These are phyloP conservation scores for Cicer chorassanicum DNA, from an alignment of 306 rosid species.

Conservation along the genomic window DNA sequence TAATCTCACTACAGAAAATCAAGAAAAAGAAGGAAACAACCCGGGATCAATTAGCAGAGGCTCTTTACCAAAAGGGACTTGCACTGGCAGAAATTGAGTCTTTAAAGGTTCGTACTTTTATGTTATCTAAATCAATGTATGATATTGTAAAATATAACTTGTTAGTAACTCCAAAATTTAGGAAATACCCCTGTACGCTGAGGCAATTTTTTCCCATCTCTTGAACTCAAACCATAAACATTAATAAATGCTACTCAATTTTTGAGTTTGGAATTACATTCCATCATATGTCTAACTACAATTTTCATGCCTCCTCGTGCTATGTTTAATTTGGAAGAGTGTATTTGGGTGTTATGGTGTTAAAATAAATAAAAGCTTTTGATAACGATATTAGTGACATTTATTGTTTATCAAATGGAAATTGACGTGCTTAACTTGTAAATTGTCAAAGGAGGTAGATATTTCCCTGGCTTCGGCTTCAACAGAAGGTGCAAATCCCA, in stretches of 20 bases:
- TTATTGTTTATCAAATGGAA: constrained; percentile 38
- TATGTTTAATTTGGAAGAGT: constrained; percentile 6
- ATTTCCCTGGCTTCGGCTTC: constrained; percentile 42
- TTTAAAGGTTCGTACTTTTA: constrained; percentile 63
- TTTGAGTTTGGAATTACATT: constrained; percentile 20
- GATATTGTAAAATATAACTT: constrained; percentile 9
- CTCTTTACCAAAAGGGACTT: constrained; percentile 89
- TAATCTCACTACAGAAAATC: constrained; percentile 55
- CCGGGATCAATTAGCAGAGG: constrained; percentile 86
- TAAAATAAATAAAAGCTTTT: constrained; percentile 15
- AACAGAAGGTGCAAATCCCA: constrained; percentile 45
- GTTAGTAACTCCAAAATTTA: constrained; percentile 6
- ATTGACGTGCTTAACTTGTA: constrained; percentile 45
- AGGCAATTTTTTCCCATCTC: background rate
- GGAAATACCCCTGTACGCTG: constrained; percentile 30
- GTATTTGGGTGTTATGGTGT: constrained; percentile 8
- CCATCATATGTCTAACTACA: background rate
- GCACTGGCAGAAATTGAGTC: constrained; percentile 74
- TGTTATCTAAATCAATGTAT: constrained; percentile 35
- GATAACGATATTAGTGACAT: constrained; percentile 21
- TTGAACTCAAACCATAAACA: constrained; percentile 8
- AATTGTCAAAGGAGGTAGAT: constrained; percentile 54
- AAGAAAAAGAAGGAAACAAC: constrained; percentile 86
- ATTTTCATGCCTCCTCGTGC: constrained; percentile 17
- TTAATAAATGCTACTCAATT: constrained; percentile 12